Base-by-base conservation (phyloP, 2,329 filamentous ascomycete genomes). In the Gliomastix tumulicola region DNA sequence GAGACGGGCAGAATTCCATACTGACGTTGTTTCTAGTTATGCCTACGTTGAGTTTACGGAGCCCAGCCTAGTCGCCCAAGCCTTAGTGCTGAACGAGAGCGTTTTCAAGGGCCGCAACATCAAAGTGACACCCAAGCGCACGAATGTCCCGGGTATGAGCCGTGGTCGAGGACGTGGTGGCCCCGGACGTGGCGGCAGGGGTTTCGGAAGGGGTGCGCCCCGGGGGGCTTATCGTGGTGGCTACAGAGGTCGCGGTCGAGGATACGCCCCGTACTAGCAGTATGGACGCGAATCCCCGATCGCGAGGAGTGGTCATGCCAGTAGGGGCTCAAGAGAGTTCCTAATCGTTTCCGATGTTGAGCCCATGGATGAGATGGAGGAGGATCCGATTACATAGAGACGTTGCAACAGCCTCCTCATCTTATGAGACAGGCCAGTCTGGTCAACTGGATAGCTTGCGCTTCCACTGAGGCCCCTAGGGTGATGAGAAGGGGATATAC, bases 41-140 rank as follows among this genome's bases (percentile, higher is more conserved):
- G 92, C 92, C 55, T 98, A 98, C 65, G 92, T 98, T 53, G 92
- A 98, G 65, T 98, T 98, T 58, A 84, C 87, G 42, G 92, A 97
- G 66, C 88, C 92, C 34, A 89, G 79, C 62, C 73, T 96, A 43
- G 90, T 98, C 44, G 88, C 87, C 33, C 87, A 94, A 60, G 92
- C 92, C 19, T 75, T 98, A 42, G 88, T 97, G 28, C 71, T 98
- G 40, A 97, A 98, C 60, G 92, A 98, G 66, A 96, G 88, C 61
- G 74, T 94, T 40, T 95, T 98, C 67, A 88, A 92, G 53, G 89
- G 88, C 44, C 80, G 92, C 53, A 94, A 92, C 60, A 79, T 98
- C 59, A 98, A 98, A 79, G 92, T 97, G 56, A 68, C 67, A 8
- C 90, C 92, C 22, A 98, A 98, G 71, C 84, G 92, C 43, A 98